Conservation (phyloP, 805 yeast genomes). For the Cyberlindnera lachancei region DNA sequence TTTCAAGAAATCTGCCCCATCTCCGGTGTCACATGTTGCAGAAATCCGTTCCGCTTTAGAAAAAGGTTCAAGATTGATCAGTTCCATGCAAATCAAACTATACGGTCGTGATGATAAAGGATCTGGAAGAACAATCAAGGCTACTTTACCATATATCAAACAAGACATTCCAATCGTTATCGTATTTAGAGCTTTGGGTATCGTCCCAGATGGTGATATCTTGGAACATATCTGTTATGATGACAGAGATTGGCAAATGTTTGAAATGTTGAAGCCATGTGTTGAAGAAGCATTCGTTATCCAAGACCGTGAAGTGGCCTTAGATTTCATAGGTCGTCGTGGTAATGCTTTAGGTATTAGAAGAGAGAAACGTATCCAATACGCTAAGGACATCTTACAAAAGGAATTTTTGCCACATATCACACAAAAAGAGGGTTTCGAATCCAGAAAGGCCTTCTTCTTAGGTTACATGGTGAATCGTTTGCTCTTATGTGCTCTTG, state of each 20-base stretch:
- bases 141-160: conserved; percentile 92
- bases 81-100: conserved; percentile 89
- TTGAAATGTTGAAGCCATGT: conserved; percentile 98
- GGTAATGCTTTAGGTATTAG: conserved; percentile 94
- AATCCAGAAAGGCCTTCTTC: conserved; percentile 93
- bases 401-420: conserved; percentile 96
- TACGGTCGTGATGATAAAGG: conserved; percentile 73
- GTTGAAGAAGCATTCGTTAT: conserved; percentile 98
- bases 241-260: conserved; percentile 98
- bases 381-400: conserved; percentile 93
- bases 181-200: conserved; percentile 96
- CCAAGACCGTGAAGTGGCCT: conserved; percentile 96
- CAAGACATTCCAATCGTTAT: conserved; percentile 96
- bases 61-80: conserved; percentile 92
- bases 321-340: conserved; percentile 97
- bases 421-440: conserved; percentile 95
- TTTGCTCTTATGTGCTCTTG: conserved; percentile 88
- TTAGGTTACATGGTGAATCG: conserved; percentile 97
- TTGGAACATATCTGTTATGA: conserved; percentile 97
- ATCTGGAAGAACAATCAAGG: conserved; percentile 83
- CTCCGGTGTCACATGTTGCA: conserved; percentile 93
- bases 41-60: conserved; percentile 96
- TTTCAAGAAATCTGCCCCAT: conserved; percentile 94
- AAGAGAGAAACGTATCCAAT: conserved; percentile 96
- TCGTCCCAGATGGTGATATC: conserved; percentile 98